These are phyloP conservation scores for Kluyveromyces marxianus DNA, from an alignment of 1,139 yeast genomes.

Conservation along the genomic window DNA sequence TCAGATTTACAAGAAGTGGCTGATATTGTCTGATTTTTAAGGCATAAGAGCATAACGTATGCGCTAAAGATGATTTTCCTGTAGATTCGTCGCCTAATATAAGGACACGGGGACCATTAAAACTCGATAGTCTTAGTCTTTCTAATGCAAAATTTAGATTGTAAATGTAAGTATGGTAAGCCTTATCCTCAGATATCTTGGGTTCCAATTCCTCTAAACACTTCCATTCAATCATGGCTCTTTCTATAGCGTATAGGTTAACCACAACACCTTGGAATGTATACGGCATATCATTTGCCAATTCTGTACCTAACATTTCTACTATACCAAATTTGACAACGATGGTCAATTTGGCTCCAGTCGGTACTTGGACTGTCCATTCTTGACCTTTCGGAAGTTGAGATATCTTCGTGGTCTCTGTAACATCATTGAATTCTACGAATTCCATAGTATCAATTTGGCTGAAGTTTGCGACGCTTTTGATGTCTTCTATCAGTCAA, in stretches of 20 bases:
- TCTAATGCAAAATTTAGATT: slow-evolving; percentile 77
- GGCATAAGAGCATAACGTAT: slow-evolving; percentile 69
- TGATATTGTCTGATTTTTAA: slow-evolving; percentile 57
- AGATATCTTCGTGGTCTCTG: neutral
- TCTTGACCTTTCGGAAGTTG: slow-evolving; percentile 46
- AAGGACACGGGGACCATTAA: slow-evolving; percentile 58
- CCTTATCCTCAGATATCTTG: slow-evolving; percentile 12
- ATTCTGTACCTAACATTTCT: slow-evolving; percentile 89
- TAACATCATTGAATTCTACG: slow-evolving; percentile 8
- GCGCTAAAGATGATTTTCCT: slow-evolving; percentile 75
- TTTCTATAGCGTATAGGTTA: slow-evolving; percentile 54
- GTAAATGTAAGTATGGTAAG: slow-evolving; percentile 27
- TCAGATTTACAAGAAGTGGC: slow-evolving; percentile 68
- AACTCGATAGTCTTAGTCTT: slow-evolving; percentile 39
- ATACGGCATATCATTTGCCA: slow-evolving; percentile 64
- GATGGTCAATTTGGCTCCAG: slow-evolving; percentile 48
- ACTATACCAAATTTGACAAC: slow-evolving; percentile 63
- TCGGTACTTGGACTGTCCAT: slow-evolving; percentile 78
- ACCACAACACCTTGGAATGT: slow-evolving; percentile 51
- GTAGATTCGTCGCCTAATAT: slow-evolving; percentile 64
- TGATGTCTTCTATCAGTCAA: too few relatives aligned
- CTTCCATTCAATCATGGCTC: slow-evolving; percentile 44
- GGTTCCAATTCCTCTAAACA: slow-evolving; percentile 17
- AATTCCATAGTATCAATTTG: neutral
- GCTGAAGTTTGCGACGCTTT: neutral